These are phyloP conservation scores for Eleusine indica DNA, from an alignment of 176 grass and related monocot genomes.

Conservation along the genomic window DNA sequence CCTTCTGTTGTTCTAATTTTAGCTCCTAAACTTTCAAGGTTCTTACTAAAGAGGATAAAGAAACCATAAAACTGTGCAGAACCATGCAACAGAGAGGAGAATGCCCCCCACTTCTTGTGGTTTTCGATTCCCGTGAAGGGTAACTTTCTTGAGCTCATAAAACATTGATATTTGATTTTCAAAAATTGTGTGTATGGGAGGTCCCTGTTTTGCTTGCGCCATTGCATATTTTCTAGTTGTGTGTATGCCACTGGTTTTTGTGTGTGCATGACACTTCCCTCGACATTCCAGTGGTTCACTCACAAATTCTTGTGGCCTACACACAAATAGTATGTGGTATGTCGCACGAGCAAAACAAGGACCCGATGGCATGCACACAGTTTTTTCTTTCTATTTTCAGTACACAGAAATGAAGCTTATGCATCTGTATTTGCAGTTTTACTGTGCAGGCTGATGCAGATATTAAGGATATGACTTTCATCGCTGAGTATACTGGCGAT, in stretches of 20 bases:
- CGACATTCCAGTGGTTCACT: background rate
- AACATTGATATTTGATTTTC: background rate
- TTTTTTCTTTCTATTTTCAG: slow-evolving; percentile 20
- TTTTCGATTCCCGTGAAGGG: slow-evolving; percentile 78
- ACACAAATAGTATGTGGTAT: background rate
- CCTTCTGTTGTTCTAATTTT: slow-evolving; percentile 15
- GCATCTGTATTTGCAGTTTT: slow-evolving; percentile 61
- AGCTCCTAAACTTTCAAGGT: slow-evolving; percentile 50
- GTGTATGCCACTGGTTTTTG: background rate
- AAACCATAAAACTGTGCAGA: slow-evolving; percentile 77
- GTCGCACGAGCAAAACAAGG: background rate
- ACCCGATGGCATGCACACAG: background rate
- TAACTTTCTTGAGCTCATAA: slow-evolving; percentile 50
- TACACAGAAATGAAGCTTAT: slow-evolving; percentile 16
- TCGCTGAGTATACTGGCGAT: slow-evolving; percentile 79
- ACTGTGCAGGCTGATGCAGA: slow-evolving; percentile 84
- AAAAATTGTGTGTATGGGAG: background rate
- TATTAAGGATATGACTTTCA: slow-evolving; percentile 87
- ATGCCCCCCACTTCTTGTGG: slow-evolving; percentile 83
- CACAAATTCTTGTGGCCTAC: background rate
- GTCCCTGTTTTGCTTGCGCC: background rate
- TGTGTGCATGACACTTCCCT: background rate
- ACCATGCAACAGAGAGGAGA: slow-evolving; percentile 75
- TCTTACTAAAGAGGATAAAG: slow-evolving; percentile 75
- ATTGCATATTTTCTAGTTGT: background rate